Evolutionary conservation across 148 eudicot species (phyloP).

Genomic region (Arctostaphylos glauca): DNA sequence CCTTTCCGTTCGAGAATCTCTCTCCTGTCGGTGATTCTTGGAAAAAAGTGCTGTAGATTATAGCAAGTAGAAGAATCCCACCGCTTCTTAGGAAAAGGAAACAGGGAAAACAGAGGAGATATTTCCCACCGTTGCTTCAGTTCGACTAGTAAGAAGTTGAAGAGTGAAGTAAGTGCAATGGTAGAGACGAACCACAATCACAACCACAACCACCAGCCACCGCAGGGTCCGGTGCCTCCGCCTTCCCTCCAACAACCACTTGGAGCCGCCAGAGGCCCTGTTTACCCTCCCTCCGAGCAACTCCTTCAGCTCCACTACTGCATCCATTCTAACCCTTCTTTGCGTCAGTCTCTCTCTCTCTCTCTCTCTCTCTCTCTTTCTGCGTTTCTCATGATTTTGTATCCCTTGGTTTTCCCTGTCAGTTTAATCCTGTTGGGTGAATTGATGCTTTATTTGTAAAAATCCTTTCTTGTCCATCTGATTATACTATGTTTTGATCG

Average conservation of each 20-base stretch:
- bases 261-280: slow-evolving; percentile 68
- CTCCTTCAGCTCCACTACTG: slow-evolving; percentile 73
- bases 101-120: background rate
- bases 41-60: background rate
- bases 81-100: background rate
- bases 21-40: background rate
- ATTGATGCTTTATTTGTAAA: background rate
- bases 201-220: slow-evolving; percentile 31
- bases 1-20: background rate
- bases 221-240: slow-evolving; percentile 36
- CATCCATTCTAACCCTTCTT: slow-evolving; percentile 96
- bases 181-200: slow-evolving; percentile 41
- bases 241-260: slow-evolving; percentile 41
- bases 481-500: background rate
- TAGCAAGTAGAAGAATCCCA: background rate
- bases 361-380: slow-evolving; percentile 2
- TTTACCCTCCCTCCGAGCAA: slow-evolving; percentile 73
- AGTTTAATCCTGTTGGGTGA: background rate
- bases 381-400: background rate
- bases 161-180: slow-evolving; percentile 28
- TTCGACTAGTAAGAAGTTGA: background rate
- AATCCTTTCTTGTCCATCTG: background rate
- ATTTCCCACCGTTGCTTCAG: background rate
- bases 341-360: slow-evolving; percentile 53
- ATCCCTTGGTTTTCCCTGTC: background rate